These are phyloP conservation scores for Xerocomus amazonicus DNA, from an alignment of 1,284 basidiomycete species.

Conservation along the genomic window DNA sequence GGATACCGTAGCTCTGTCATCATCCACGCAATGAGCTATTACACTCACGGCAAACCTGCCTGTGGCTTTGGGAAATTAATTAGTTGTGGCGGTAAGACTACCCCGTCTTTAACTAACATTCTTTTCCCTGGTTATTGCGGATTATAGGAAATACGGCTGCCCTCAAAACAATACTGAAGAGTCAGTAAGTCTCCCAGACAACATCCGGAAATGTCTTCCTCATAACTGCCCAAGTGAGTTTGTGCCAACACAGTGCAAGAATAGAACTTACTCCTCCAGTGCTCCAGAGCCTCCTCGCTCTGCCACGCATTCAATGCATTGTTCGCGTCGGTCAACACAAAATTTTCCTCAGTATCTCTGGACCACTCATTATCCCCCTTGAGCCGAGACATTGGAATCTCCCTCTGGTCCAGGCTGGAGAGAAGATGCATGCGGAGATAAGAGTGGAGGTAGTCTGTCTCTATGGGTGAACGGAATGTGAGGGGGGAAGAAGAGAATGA, in stretches of 20 bases:
- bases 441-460: conserved; percentile 63
- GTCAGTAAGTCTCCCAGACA: conserved; percentile 38
- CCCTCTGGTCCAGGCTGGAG: conserved; percentile 43
- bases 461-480: conserved; percentile 57
- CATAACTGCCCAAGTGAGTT: conserved; percentile 34
- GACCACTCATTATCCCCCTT: conserved; percentile 33
- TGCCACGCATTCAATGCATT: conserved; percentile 65
- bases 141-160: no score
- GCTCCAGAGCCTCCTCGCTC: conserved; percentile 54
- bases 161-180: not conserved
- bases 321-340: conserved; percentile 55
- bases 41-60: no score
- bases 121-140: no score
- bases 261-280: conserved; percentile 68
- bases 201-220: conserved; percentile 35
- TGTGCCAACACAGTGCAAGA: not conserved
- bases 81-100: no score
- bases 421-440: conserved; percentile 57
- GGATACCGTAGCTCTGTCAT: no score
- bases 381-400: conserved; percentile 51
- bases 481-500: conserved; percentile 55
- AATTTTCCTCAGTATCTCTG: conserved; percentile 38
- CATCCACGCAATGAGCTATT: no score
- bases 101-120: no score
- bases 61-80: no score